These are phyloP conservation scores for Huntiella moniliformis DNA, from an alignment of 2,329 filamentous ascomycete species.

Conservation along the genomic window DNA sequence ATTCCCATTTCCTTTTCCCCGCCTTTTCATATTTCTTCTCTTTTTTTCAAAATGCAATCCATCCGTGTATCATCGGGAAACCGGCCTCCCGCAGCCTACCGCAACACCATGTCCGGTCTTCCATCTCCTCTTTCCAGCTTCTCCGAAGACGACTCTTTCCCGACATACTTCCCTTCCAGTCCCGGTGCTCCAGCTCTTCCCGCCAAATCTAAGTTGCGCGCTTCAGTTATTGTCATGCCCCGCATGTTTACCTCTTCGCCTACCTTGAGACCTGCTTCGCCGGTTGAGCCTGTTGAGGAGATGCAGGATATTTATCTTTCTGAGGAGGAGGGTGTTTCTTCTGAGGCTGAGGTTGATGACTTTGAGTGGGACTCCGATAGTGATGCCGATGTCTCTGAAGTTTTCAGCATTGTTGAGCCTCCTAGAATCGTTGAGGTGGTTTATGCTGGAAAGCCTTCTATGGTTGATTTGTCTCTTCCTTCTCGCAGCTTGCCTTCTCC, in stretches of 20 bases:
- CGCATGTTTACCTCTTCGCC: constrained; percentile 1
- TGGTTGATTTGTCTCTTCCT: constrained; percentile 29
- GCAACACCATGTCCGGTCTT: constrained; percentile 10
- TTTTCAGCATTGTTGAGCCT: constrained; percentile 24
- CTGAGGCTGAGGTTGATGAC: constrained; percentile 39
- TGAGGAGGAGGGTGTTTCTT: constrained; percentile 46
- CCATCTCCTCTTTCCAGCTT: constrained; percentile 13
- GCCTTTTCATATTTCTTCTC: not conserved
- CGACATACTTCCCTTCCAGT: constrained; percentile 9
- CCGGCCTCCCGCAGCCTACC: constrained; percentile 6
- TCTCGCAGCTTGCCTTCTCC: constrained; percentile 16
- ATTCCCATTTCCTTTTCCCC: not conserved
- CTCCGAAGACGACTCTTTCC: constrained; percentile 8
- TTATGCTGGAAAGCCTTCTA: constrained; percentile 38
- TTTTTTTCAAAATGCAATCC: constrained; percentile 6
- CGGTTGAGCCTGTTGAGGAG: not conserved
- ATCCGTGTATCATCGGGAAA: constrained; percentile 6
- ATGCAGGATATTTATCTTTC: constrained; percentile 45
- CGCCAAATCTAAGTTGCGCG: constrained; percentile 24
- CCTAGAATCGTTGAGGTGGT: constrained; percentile 41
- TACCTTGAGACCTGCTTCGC: not conserved
- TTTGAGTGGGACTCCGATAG: constrained; percentile 27
- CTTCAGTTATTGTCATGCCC: constrained; percentile 23
- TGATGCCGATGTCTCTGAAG: constrained; percentile 17
- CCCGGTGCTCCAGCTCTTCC: constrained; percentile 22